Evolutionary conservation across 2,329 filamentous ascomycete species (phyloP), one percentile per base, ranked within the genome.

Genomic region (Cytospora schulzeri): DNA sequence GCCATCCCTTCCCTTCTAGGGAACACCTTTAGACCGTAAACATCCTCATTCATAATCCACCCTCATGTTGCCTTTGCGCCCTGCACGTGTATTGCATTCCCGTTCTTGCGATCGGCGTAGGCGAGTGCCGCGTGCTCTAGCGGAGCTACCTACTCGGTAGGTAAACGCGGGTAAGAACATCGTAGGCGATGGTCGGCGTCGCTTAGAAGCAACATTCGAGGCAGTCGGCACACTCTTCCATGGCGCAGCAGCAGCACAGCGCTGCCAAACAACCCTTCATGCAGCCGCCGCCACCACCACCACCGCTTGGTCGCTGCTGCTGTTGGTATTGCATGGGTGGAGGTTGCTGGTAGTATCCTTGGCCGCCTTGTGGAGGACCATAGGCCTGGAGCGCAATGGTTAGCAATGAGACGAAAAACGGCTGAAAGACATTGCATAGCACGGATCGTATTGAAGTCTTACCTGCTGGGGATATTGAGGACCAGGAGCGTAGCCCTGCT

Each of bases 181-280:
- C n/a, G 45, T n/a, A 48, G n/a, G 22, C 45, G n/a, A 48, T 1
- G 22, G n/a, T 24, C n/a, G n/a, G 22, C n/a, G 45, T 24, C 9
- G 45, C 24, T 57, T 78, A 76, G 69, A 74, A 78, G 73, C 80
- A 82, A 51, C 81, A 79, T 53, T 75, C 74, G 67, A 80, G 81
- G 68, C 78, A 79, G 68, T 83, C 81, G 72, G 80, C 82, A 57
- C 78, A 77, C 68, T 83, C 79, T 68, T 82, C 81, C 67, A 78
- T 79, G 60, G 81, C 75, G 68, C 80, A 83, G 73, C 81, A 83
- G 69, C 80, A 83, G 72, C 81, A 82, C 33, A 81, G 69, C 19
- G 77, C 74, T 28, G 80, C 81, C 14, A 84, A 72, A 72, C 80
- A 83, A 62, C 76, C 78, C 66, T 77, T 74, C 52, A 82, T 72